phyloP scores from a whole-genome alignment of 129 eudicot species.

The Oenanthe sinensis region DNA sequence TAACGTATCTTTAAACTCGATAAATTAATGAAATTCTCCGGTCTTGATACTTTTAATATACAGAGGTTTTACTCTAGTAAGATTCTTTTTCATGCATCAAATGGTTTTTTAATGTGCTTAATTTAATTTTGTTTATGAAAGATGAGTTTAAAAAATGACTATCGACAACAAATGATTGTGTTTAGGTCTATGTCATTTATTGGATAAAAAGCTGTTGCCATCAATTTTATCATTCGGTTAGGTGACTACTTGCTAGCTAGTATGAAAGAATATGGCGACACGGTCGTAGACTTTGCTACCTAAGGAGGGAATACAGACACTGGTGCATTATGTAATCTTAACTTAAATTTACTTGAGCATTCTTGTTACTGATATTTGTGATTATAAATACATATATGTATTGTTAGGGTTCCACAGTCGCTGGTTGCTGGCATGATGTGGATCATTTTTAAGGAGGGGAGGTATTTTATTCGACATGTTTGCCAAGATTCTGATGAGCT shows the following conservation, averaged over 20 bases:
- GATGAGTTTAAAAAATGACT: not conserved
- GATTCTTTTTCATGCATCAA: no score
- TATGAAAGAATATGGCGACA: not conserved
- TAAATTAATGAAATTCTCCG: not conserved
- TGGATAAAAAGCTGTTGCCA: not conserved
- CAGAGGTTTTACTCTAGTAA: no score
- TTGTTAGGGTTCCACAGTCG: conserved; percentile 75
- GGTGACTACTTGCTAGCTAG: not conserved
- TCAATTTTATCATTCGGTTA: not conserved
- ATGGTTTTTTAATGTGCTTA: not conserved
- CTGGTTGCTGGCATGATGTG: conserved; percentile 92
- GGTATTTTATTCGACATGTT: conserved; percentile 66
- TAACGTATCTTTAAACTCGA: no score
- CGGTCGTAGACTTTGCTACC: not conserved
- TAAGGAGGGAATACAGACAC: not conserved
- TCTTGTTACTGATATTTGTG: not conserved
- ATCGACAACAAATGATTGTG: no score
- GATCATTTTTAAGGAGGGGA: conserved; percentile 84
- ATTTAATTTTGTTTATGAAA: not conserved
- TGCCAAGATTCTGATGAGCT: conserved; percentile 92
- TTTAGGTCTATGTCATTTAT: not conserved
- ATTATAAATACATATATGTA: conserved; percentile 13
- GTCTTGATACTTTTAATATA: not conserved
- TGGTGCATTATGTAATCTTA: not conserved
- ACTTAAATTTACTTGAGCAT: not conserved